A percentile compares a stretch with the other conserved stretches of the same genome.
phyloP scores from a whole-genome alignment of 2,329 filamentous ascomycete species.

The Fusarium foetens region DNA sequence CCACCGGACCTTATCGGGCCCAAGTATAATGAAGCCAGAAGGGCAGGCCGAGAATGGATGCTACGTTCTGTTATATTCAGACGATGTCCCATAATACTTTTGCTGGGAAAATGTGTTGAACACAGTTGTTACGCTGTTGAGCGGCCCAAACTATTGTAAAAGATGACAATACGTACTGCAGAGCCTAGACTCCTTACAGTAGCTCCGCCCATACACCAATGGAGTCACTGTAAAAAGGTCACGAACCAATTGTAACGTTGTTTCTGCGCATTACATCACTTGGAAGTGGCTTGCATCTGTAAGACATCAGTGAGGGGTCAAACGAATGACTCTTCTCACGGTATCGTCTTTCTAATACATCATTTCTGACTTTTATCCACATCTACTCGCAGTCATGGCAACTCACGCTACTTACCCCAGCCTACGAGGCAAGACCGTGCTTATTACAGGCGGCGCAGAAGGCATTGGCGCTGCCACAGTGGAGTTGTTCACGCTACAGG shows the following conservation, averaged over 20 bases:
- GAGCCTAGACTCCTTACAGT: background rate
- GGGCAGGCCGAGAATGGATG: background rate
- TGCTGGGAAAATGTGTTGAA: background rate
- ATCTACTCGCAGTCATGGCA: background rate
- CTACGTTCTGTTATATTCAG: background rate
- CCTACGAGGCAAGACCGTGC: constrained; percentile 52
- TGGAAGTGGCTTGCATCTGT: background rate
- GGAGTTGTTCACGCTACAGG: constrained; percentile 56
- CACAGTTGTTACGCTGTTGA: background rate
- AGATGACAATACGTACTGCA: background rate
- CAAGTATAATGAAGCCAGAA: background rate
- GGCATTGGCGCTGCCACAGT: constrained; percentile 59
- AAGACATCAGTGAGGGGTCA: background rate
- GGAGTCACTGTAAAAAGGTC: background rate
- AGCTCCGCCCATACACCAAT: background rate
- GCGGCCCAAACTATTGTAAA: background rate
- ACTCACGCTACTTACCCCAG: constrained; percentile 54
- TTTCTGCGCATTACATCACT: background rate
- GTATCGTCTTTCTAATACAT: background rate
- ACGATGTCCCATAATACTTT: accelerated
- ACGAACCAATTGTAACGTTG: background rate
- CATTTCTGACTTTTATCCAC: background rate
- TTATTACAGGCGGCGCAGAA: constrained; percentile 59
- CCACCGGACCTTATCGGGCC: background rate
- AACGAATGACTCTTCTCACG: accelerated